phyloP scores from a whole-genome alignment of 2,329 filamentous ascomycete genomes.

The Rhynchosporium agropyri region DNA sequence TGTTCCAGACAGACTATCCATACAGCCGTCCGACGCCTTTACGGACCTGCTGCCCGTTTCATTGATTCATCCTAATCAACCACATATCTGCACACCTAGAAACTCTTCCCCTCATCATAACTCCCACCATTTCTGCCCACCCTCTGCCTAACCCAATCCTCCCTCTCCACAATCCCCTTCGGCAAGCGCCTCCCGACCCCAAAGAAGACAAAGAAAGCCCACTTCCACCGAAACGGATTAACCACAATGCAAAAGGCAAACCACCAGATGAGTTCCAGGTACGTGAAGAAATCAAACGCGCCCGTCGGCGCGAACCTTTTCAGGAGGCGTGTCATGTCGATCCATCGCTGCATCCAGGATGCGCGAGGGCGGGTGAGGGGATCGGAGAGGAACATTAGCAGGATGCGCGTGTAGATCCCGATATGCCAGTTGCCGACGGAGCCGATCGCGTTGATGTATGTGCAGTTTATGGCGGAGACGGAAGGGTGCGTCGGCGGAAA shows the following conservation, averaged over 20 bases:
- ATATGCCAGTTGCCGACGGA: conserved; percentile 88
- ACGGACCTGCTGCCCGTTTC: not conserved
- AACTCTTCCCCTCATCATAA: conserved; percentile 37
- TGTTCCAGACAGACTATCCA: too few relatives aligned
- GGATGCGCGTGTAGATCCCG: conserved; percentile 82
- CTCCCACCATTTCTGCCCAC: conserved; percentile 44
- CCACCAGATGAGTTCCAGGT: conserved; percentile 83
- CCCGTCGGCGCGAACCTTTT: conserved; percentile 71
- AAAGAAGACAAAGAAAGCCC: conserved; percentile 81
- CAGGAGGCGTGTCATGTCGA: conserved; percentile 76
- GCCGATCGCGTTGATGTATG: conserved; percentile 77
- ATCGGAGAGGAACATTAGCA: conserved; percentile 85
- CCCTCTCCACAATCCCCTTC: conserved; percentile 64
- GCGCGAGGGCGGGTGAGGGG: conserved; percentile 72
- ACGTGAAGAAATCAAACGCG: conserved; percentile 89
- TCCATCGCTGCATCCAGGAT: conserved; percentile 82
- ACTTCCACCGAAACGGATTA: conserved; percentile 90
- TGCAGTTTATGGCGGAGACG: conserved; percentile 78
- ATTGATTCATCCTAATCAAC: not conserved
- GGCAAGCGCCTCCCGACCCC: conserved; percentile 71
- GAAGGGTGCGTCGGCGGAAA: conserved; percentile 76
- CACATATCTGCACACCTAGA: conserved; percentile 21
- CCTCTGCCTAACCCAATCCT: conserved; percentile 62
- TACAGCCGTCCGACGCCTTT: not conserved
- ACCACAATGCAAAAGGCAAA: conserved; percentile 76